A percentile compares a stretch with the other conserved stretches of the same genome.
These are phyloP conservation scores for Endotrypanum monterogeii DNA, from an alignment of 208 protist genomes.

Conservation along the genomic window DNA sequence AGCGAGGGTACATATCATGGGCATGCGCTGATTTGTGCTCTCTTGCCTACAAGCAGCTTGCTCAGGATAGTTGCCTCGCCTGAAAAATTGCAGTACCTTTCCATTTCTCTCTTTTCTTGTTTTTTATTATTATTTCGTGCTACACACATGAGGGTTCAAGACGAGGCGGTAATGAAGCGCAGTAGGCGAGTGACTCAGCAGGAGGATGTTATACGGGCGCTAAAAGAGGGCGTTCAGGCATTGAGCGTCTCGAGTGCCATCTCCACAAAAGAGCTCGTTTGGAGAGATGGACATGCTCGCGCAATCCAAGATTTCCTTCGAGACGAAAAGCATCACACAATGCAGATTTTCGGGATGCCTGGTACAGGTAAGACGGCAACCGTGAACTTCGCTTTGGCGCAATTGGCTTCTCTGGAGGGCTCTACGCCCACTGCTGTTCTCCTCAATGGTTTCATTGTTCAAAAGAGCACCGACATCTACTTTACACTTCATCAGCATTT, in stretches of 20 bases:
- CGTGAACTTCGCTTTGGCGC: constrained; percentile 71
- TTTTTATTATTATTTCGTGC: background rate
- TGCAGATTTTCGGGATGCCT: constrained; percentile 92
- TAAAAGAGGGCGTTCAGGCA: constrained; percentile 62
- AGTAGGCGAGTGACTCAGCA: constrained; percentile 7
- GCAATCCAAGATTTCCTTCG: constrained; percentile 70
- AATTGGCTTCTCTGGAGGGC: constrained; percentile 34
- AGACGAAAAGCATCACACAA: constrained; percentile 68
- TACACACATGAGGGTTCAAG: background rate
- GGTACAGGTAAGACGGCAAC: constrained; percentile 90
- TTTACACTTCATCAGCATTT: constrained; percentile 84
- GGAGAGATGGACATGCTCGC: constrained; percentile 66
- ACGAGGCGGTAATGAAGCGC: constrained; percentile 23
- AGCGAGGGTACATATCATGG: too few species aligned
- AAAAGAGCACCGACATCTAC: constrained; percentile 89
- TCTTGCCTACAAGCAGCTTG: background rate
- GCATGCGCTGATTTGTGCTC: too few species aligned
- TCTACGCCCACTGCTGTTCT: constrained; percentile 78
- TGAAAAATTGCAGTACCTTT: background rate
- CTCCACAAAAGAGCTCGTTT: constrained; percentile 68
- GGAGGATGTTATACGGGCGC: constrained; percentile 32
- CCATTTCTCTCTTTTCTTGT: background rate
- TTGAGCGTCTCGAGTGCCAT: constrained; percentile 73
- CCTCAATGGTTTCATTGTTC: constrained; percentile 90
- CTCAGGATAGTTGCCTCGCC: background rate